Conservation (phyloP, 2,329 filamentous ascomycete species). For the Plectosphaerella sp. region DNA sequence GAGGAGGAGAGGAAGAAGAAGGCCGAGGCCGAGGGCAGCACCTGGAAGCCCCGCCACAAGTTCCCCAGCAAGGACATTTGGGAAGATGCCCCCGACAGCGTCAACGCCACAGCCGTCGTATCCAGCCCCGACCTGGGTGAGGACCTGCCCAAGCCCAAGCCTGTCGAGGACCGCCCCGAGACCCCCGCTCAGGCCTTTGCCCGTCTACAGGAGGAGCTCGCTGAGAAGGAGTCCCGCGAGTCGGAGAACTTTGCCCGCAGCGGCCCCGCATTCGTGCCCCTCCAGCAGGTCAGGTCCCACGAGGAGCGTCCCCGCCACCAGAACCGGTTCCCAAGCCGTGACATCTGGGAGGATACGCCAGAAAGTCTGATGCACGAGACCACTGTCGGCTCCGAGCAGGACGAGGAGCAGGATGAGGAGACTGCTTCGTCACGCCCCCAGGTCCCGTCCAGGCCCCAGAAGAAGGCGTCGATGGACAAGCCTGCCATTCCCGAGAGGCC, state of each 20-base stretch:
- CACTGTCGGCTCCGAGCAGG: slow-evolving; percentile 47
- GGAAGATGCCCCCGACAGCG: slow-evolving; percentile 90
- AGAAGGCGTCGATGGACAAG: slow-evolving; percentile 36
- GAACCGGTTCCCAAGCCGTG: slow-evolving; percentile 81
- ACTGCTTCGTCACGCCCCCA: slow-evolving; percentile 49
- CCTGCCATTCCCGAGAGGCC: slow-evolving; percentile 47
- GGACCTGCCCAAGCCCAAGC: slow-evolving; percentile 15
- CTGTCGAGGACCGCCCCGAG: slow-evolving; percentile 34
- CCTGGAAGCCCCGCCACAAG: slow-evolving; percentile 54
- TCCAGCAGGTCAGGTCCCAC: slow-evolving; percentile 16
- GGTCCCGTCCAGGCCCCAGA: slow-evolving; percentile 50
- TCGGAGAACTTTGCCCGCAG: slow-evolving; percentile 44
- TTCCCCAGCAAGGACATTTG: slow-evolving; percentile 96
- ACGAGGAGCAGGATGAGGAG: slow-evolving; percentile 38
- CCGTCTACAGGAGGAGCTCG: slow-evolving; percentile 60
- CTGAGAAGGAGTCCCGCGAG: slow-evolving; percentile 47
- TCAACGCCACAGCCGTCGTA: slow-evolving; percentile 75
- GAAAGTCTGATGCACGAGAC: slow-evolving; percentile 78
- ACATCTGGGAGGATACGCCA: slow-evolving; percentile 92
- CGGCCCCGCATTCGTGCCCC: slow-evolving; percentile 33
- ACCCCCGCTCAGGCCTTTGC: slow-evolving; percentile 63
- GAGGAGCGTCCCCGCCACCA: slow-evolving; percentile 52
- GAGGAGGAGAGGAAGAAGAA: slow-evolving; percentile 47
- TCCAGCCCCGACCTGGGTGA: slow-evolving; percentile 63
- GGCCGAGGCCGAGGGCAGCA: slow-evolving; percentile 32